Percentiles rank a stretch among this genome's conserved stretches.
Conservation (phyloP, 805 yeast genomes). For the Tetrapisispora nanseiensis region DNA sequence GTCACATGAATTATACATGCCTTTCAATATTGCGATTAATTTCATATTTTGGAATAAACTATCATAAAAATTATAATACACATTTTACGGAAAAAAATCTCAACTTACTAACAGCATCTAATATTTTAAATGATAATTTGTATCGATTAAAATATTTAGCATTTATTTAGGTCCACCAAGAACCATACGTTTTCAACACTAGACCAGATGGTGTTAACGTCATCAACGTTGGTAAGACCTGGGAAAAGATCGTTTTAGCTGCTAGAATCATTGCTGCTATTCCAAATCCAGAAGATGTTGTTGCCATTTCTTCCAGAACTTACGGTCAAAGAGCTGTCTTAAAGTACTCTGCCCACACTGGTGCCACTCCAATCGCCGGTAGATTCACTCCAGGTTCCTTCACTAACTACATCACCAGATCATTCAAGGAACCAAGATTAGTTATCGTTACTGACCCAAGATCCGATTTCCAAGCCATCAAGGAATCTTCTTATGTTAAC, state of each 20-base stretch:
- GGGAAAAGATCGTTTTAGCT: constrained; percentile 95
- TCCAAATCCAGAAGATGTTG: constrained; percentile 97
- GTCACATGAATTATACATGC: too few species aligned
- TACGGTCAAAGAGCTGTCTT: constrained; percentile 99
- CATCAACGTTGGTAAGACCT: constrained; percentile 97
- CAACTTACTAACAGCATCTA: constrained; percentile 1
- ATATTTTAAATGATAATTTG: not conserved
- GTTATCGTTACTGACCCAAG: constrained; percentile 99
- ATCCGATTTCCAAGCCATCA: constrained; percentile 99
- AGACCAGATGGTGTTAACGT: constrained; percentile 99
- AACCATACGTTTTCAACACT: constrained; percentile 93
- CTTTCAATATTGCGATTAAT: too few species aligned
- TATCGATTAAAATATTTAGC: not conserved
- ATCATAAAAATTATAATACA: too few species aligned
- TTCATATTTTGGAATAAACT: too few species aligned
- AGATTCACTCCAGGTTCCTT: constrained; percentile 99
- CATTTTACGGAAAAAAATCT: too few species aligned
- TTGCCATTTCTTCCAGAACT: constrained; percentile 97
- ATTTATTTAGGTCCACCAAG: constrained; percentile 71
- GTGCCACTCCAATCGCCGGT: constrained; percentile 99
- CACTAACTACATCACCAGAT: constrained; percentile 99
- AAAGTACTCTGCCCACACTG: constrained; percentile 99
- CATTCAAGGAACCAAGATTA: constrained; percentile 99
- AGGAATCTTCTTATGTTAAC: constrained; percentile 99
- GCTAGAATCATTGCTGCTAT: constrained; percentile 99